phyloP scores from a whole-genome alignment of 2,329 filamentous ascomycete genomes.

The Cercospora citrullina region DNA sequence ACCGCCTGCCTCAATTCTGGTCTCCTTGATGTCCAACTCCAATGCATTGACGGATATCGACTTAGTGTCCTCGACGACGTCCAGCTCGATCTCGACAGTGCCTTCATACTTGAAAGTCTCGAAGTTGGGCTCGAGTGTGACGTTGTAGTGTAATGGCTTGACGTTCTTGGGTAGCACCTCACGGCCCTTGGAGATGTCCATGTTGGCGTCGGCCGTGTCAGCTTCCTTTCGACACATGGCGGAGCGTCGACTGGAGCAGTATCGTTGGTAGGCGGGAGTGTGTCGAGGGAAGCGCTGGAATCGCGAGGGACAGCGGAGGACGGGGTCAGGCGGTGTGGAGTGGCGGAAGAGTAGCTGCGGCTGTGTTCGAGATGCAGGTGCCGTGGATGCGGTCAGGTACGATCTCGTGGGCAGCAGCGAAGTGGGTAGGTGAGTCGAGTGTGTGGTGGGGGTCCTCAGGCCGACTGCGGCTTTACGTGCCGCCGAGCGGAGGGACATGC shows the following conservation, averaged over 20 bases:
- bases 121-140: slow-evolving; percentile 89
- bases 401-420: neutral
- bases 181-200: slow-evolving; percentile 65
- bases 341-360: neutral
- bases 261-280: slow-evolving; percentile 41
- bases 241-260: slow-evolving; percentile 74
- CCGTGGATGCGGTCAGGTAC: slow-evolving; percentile 5
- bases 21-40: slow-evolving; percentile 78
- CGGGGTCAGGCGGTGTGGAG: neutral
- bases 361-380: slow-evolving; percentile 1
- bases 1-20: slow-evolving; percentile 65
- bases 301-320: slow-evolving; percentile 6
- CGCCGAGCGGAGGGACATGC: slow-evolving; percentile 4
- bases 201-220: slow-evolving; percentile 56
- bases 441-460: neutral
- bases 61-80: slow-evolving; percentile 79
- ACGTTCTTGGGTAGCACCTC: slow-evolving; percentile 91
- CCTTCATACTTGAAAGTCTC: slow-evolving; percentile 85
- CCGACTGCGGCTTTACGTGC: neutral
- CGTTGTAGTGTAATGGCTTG: slow-evolving; percentile 85
- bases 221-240: slow-evolving; percentile 66
- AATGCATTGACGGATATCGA: slow-evolving; percentile 85
- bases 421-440: neutral
- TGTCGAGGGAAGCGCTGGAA: slow-evolving; percentile 10
- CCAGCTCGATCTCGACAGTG: slow-evolving; percentile 80